Base-by-base conservation (phyloP, 768 basidiomycete species). In the Lactifluus subvellereus region DNA sequence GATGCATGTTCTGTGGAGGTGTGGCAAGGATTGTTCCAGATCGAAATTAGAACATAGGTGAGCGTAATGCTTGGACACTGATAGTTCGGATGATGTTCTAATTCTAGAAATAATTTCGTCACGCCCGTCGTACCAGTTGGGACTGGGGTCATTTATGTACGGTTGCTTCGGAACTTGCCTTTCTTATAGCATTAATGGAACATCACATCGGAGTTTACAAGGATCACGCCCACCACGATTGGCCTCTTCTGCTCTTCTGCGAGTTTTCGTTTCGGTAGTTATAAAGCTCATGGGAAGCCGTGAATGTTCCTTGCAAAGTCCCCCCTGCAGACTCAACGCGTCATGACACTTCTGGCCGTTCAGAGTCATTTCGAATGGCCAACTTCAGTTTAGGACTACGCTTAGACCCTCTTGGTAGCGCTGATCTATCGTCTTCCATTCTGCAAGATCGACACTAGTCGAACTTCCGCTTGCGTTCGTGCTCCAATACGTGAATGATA, bases 1-100 rank as follows among this genome's bases (percentile, higher is more conserved):
- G 57, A 42, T 0, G 57, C 45, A n/a, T 64, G 62, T 40, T 48
- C 62, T 11, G 57, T 64, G 11, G 62, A 64, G 7, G 62, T 64
- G 11, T 64, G 62, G 62, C 47, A 59, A 11, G 62, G 57, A 11
- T 7, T 64, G 4, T 64, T 64, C 53, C 47, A 53, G 37, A 47
- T 64, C 4, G 62, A 64, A 33, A 43, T 64, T 18, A 42, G 45
- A n/a, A 8, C 30, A 27, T 54, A 63, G 52, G 51, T 40, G 43
- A 52, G 42, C 32, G 6, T 10, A 16, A 30, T 45, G 42, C 22
- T 53, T 53, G 10, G 3, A 7, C 27, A 20, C 6, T n/a, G 27
- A 30, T 13, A 7, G 6, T 42, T 18, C 32, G 38, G 35, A 42
- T 20, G 37, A 18, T 14, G 32, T 51, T 35, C 42, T 18, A 7